Conservation (phyloP, 2,329 filamentous ascomycete genomes). For the Fusarium sp. region DNA sequence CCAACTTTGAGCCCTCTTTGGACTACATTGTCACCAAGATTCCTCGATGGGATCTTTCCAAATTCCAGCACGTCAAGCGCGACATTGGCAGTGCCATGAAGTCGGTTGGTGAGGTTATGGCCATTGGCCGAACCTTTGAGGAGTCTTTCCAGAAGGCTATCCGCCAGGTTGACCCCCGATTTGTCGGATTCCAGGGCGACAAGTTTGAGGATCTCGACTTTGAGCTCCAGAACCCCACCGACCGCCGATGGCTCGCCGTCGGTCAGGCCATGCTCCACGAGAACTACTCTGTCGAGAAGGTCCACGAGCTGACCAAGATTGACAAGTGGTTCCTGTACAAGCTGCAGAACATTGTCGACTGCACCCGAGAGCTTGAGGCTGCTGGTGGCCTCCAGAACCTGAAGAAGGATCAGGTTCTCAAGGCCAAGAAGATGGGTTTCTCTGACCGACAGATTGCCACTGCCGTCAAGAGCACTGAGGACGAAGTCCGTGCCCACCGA, state of each 20-base stretch:
- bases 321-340: constrained; percentile 99
- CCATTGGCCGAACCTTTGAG: constrained; percentile 97
- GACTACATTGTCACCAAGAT: constrained; percentile 99
- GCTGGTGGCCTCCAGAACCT: constrained; percentile 84
- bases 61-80: constrained; percentile 98
- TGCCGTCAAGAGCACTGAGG: constrained; percentile 86
- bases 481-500: constrained; percentile 86
- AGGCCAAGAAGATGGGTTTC: constrained; percentile 98
- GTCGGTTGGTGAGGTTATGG: constrained; percentile 99
- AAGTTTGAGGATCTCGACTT: constrained; percentile 94
- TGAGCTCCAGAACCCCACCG: constrained; percentile 90
- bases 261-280: constrained; percentile 98
- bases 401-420: constrained; percentile 87
- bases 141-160: constrained; percentile 99
- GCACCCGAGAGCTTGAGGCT: constrained; percentile 84
- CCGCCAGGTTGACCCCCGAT: constrained; percentile 93
- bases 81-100: constrained; percentile 99
- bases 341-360: constrained; percentile 95
- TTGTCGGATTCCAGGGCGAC: constrained; percentile 93
- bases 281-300: constrained; percentile 89
- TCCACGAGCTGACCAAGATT: constrained; percentile 97
- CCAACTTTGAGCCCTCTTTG: constrained; percentile 97
- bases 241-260: constrained; percentile 96
- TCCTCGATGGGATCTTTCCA: constrained; percentile 96
- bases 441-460: constrained; percentile 94